Base-by-base conservation (phyloP, 495 filamentous ascomycete genomes). In the Penicillium subrubescens region DNA sequence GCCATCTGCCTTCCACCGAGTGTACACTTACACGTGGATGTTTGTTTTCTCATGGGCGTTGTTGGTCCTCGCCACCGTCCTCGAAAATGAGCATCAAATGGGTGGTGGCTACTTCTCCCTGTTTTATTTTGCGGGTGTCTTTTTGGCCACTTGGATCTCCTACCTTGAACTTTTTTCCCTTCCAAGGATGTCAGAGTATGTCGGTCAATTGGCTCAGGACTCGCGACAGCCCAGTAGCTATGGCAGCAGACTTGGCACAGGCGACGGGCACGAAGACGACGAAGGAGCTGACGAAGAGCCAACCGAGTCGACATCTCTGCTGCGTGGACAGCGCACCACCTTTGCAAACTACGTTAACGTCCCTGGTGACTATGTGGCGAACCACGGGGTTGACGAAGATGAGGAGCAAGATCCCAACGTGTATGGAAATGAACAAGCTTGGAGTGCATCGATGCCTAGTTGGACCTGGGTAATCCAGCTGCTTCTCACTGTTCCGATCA, bases 391-490 rank as follows among this genome's bases (percentile, higher is more conserved):
- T 27, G 59, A 71, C 51, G 74, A 79, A 8, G 71, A 77, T 12
- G 66, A 68, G 21, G 72, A 78, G 37, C 54, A 80, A 33, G 75
- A 79, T 51, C 69, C 74, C 0, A 78, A 81, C 15, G 82, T 91
- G 6, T 96, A 90, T 66, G 86, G 85, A n/a, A 78, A 84, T 51
- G 94, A 99, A 70, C 95, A 99, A 71, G 70, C 83, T 5, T 98
- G 95, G 95, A 94, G 90, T 64, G 85, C 83, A 27, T 81, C 84
- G 23, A 73, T 99, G 43, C 94, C 92, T 1, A 83, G 83, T 33
- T 97, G 90, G 89, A 85, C 88, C 25, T 99, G 95, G 95, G 73
- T 94, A 37, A 66, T 94, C 21, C 92, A 98, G 72, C 91, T 97
- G 65, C 79, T 99, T 7, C 67, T 97, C 41, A 81, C 92, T 12